Evolutionary conservation across 345 rosid genomes (phyloP).

Genomic region (Stellera chamaejasme): DNA sequence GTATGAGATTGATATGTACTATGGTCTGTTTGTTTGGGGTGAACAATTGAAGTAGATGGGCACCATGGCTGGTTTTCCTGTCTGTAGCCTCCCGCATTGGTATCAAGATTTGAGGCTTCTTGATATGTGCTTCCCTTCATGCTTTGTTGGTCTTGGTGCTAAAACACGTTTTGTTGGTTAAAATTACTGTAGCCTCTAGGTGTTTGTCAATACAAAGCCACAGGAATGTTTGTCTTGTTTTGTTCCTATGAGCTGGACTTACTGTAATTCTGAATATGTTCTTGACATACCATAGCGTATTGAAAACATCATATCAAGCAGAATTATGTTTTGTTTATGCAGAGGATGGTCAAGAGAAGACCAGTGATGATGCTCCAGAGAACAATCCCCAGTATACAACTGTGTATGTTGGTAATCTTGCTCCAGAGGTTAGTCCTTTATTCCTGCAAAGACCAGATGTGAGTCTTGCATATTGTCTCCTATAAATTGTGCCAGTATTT

Average conservation of each 20-base stretch:
- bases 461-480: too few species aligned
- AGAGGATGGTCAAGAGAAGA: constrained; percentile 81
- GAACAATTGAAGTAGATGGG: neutral
- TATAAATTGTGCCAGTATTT: too few species aligned
- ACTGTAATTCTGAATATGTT: too few species aligned
- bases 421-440: constrained; percentile 35
- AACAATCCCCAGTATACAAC: constrained; percentile 54
- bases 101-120: too few species aligned
- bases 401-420: constrained; percentile 66
- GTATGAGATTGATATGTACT: neutral
- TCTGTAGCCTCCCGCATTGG: neutral
- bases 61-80: neutral
- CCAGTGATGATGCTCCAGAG: constrained; percentile 74
- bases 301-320: too few species aligned
- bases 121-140: neutral
- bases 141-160: constrained; percentile 1
- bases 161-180: neutral
- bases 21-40: too few species aligned
- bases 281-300: too few species aligned
- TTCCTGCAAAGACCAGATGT: too few species aligned
- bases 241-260: neutral
- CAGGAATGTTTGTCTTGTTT: neutral
- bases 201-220: neutral
- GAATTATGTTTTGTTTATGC: constrained; percentile 11
- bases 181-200: neutral